Conservation (phyloP, 2,329 filamentous ascomycete genomes). For the Cryphonectria carpinicola region DNA sequence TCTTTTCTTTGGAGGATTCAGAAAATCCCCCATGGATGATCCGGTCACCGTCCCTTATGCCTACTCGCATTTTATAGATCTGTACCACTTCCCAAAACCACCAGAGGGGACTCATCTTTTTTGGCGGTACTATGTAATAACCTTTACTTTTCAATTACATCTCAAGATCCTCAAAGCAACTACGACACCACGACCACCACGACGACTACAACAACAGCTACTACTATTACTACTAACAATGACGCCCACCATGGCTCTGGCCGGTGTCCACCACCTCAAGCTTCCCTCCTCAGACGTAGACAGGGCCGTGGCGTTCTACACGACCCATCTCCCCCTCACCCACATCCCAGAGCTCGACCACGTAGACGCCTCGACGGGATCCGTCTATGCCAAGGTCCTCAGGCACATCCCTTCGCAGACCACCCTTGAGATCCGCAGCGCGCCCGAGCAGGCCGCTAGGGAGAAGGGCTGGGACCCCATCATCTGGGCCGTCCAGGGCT, state of each 20-base stretch:
- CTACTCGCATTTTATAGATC: background rate
- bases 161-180: background rate
- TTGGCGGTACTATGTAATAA: background rate
- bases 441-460: background rate
- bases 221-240: background rate
- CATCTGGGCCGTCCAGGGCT: slow-evolving; percentile 6
- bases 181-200: background rate
- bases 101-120: background rate
- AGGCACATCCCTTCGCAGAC: background rate
- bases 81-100: background rate
- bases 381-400: slow-evolving; percentile 9
- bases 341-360: slow-evolving; percentile 1
- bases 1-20: background rate
- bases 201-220: no score
- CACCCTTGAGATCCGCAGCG: slow-evolving; percentile 2
- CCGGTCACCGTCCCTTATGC: background rate
- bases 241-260: background rate
- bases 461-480: slow-evolving; percentile 7
- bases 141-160: background rate
- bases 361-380: background rate
- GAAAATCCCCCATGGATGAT: background rate
- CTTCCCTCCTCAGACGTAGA: slow-evolving; percentile 6
- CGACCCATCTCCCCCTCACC: slow-evolving; percentile 1
- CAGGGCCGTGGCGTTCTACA: slow-evolving; percentile 3
- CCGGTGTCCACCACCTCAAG: slow-evolving; percentile 11